Evolutionary conservation across 2,329 filamentous ascomycete genomes (phyloP), one percentile per base, ranked within the genome.

Genomic region (Aspergillus aculeatus): DNA sequence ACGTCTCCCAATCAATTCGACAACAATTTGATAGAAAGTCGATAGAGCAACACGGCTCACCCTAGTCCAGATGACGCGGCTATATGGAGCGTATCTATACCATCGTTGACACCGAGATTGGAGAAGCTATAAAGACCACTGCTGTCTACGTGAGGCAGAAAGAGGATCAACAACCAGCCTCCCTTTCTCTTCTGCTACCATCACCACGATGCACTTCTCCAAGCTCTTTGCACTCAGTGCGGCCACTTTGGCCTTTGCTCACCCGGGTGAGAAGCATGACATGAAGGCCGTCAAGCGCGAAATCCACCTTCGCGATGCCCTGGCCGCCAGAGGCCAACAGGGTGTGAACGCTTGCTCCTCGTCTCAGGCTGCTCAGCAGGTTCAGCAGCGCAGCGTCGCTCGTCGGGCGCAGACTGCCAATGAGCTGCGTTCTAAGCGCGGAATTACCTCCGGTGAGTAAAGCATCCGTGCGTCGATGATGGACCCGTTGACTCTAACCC

Each of bases 241-340:
- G 5, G 69, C 70, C 47, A 66, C 70, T 3, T 63, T 73, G 10
- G 66, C 64, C 23, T 62, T 71, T 26, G 70, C 71, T 44, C 71
- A 73, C 49, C 70, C 70, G 0, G 71, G 71, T n/a, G 70, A 73
- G 58, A 69, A 72, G 47, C 69, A 72, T 10, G 68, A 73, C 35
- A 64, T 66, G 6, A 63, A 67, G 38, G 63, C 60, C 19, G n/a
- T 73, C 29, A 71, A 70, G 64, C 66, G 68, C 6, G 71, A 72
- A 57, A 65, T 73, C 16, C 64, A 66, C 31, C 65, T 66, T 53
- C 70, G 70, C 11, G 64, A 73, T 55, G 63, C 60, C 29, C 60
- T 69, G 52, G 71, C 71, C 9, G 56, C 63, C 10, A 60, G 64
- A 5, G 68, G 64, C 2, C 71, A 66, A 58, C 67, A 65, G 2